phyloP scores from a whole-genome alignment of 73 alveolate species.

The Stentor roeselii region DNA sequence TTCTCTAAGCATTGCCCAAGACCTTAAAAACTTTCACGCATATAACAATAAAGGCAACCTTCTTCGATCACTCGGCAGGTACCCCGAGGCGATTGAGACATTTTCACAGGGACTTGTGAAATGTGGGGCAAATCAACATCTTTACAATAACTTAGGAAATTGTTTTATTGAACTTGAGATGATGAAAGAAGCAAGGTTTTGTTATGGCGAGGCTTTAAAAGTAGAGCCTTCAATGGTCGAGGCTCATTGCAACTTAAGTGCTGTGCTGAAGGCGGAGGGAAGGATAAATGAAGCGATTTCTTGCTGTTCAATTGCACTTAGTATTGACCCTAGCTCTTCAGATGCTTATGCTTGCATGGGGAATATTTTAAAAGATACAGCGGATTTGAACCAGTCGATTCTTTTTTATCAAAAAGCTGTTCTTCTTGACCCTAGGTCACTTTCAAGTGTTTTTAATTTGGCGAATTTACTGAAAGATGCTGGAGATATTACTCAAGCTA shows the following conservation, averaged over 20 bases:
- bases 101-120: background rate
- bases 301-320: background rate
- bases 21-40: background rate
- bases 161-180: background rate
- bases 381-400: conserved; percentile 21
- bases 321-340: background rate
- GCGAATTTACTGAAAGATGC: conserved; percentile 36
- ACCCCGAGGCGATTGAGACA: background rate
- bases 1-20: background rate
- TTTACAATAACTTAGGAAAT: background rate
- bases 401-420: conserved; percentile 28
- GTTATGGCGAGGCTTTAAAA: background rate
- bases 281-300: background rate
- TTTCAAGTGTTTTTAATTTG: conserved; percentile 23
- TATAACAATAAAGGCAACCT: background rate
- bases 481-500: conserved; percentile 37
- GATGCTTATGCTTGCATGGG: conserved; percentile 20
- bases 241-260: background rate
- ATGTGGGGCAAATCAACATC: background rate
- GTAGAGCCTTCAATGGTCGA: background rate
- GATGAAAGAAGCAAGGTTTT: background rate
- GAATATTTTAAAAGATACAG: conserved; percentile 19
- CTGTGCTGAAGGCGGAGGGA: background rate
- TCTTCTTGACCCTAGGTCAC: conserved; percentile 20
- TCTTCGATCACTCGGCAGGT: background rate